Conservation (phyloP, 1,139 yeast species). For the Zygoascus meyerae region DNA sequence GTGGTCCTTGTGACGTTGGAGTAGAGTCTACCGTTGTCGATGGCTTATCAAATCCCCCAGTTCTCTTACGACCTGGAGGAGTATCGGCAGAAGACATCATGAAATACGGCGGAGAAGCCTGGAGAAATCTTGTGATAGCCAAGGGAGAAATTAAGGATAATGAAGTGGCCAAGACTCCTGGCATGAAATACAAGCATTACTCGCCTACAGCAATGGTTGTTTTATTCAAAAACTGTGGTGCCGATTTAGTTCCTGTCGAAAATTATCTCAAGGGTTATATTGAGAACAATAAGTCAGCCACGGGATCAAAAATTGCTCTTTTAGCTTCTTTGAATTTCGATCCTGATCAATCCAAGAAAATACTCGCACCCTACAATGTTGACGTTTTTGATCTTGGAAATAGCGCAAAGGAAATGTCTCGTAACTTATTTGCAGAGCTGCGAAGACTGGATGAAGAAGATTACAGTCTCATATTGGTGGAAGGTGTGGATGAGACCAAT, state of each 20-base stretch:
- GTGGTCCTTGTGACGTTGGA: constrained; percentile 87
- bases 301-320: constrained; percentile 41
- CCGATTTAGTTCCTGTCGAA: constrained; percentile 38
- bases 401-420: constrained; percentile 59
- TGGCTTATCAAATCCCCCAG: constrained; percentile 79
- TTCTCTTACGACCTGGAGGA: constrained; percentile 91
- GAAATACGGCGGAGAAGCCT: constrained; percentile 53
- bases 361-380: constrained; percentile 21
- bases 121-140: constrained; percentile 62
- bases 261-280: constrained; percentile 18
- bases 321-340: constrained; percentile 34
- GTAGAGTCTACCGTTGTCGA: constrained; percentile 92
- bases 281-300: not conserved
- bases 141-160: constrained; percentile 55
- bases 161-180: constrained; percentile 87
- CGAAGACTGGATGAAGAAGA: constrained; percentile 60
- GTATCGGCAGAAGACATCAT: constrained; percentile 70
- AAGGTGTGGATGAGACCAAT: constrained; percentile 60
- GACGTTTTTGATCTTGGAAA: constrained; percentile 50
- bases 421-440: constrained; percentile 62
- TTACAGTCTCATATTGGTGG: constrained; percentile 64
- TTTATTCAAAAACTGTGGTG: constrained; percentile 50
- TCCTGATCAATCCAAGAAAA: constrained; percentile 11
- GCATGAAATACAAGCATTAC: constrained; percentile 95
- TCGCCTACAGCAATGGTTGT: constrained; percentile 85